A percentile compares a stretch with the other conserved stretches of the same genome.
Conservation (phyloP, 768 basidiomycete species). For the Russula emetica region DNA sequence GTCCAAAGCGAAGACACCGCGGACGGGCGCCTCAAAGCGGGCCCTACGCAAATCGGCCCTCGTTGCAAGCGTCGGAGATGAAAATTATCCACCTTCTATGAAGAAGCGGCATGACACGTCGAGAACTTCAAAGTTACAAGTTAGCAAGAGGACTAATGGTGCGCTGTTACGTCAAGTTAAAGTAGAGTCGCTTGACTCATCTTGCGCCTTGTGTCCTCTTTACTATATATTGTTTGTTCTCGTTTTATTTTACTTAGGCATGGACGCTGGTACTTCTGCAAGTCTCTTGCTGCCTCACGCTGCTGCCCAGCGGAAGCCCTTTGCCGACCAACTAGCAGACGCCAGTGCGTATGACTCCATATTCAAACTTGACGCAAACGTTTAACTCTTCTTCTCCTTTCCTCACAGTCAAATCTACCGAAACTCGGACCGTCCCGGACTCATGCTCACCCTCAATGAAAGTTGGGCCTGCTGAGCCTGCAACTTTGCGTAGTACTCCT, state of each 20-base stretch:
- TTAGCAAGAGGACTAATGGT: background rate
- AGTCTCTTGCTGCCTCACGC: background rate
- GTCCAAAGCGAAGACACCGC: constrained; percentile 3
- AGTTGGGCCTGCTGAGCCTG: background rate
- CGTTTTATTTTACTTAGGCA: background rate
- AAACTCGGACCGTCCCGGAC: background rate
- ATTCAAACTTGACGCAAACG: background rate
- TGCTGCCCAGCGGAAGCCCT: background rate
- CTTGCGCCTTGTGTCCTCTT: background rate
- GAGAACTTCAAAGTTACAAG: background rate
- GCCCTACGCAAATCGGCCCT: constrained; percentile 1
- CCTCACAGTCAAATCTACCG: background rate
- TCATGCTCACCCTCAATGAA: background rate
- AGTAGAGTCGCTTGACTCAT: background rate
- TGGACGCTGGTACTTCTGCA: background rate
- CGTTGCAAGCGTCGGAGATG: background rate
- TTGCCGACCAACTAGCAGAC: constrained; percentile 12
- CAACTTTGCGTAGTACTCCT: background rate
- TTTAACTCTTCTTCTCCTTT: background rate
- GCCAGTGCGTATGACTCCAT: constrained; percentile 5
- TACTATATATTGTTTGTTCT: background rate
- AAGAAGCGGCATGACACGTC: background rate
- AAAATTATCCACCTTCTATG: background rate
- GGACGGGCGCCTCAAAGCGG: background rate
- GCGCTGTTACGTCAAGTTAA: background rate